Evolutionary conservation across 371 early-diverging fungal species (phyloP).

Genomic region (Parasitella parasitica): DNA sequence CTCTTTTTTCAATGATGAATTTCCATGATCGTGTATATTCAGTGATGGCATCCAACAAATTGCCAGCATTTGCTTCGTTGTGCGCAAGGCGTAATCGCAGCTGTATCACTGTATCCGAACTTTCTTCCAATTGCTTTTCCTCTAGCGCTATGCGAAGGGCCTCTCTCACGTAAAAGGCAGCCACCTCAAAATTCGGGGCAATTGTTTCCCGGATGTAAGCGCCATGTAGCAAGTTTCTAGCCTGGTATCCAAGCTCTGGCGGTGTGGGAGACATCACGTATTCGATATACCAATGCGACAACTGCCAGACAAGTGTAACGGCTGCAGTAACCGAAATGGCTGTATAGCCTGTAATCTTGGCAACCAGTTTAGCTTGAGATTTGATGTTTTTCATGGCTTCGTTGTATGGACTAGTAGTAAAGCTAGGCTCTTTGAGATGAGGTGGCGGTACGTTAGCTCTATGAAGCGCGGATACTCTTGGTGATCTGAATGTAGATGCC

Average conservation of each 20-base stretch:
- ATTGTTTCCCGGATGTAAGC: conserved; percentile 51
- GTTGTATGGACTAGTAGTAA: conserved; percentile 38
- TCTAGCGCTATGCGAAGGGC: conserved; percentile 42
- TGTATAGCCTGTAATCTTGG: conserved; percentile 39
- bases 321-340: conserved; percentile 27
- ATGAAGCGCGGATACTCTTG: background rate
- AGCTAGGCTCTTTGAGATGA: conserved; percentile 1
- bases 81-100: conserved; percentile 41
- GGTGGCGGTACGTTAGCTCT: background rate
- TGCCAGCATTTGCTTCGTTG: conserved; percentile 38
- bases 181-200: conserved; percentile 38
- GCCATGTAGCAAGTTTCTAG: conserved; percentile 48
- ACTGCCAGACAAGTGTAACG: conserved; percentile 39
- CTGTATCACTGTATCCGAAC: conserved; percentile 28
- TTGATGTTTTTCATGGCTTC: conserved; percentile 26
- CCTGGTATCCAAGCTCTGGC: conserved; percentile 35
- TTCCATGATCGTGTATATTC: conserved; percentile 47
- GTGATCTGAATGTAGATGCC: background rate
- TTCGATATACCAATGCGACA: conserved; percentile 53
- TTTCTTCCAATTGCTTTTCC: conserved; percentile 32
- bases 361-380: conserved; percentile 29
- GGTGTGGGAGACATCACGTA: conserved; percentile 42
- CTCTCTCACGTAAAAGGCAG: conserved; percentile 39
- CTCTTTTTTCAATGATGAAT: conserved; percentile 19
- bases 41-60: conserved; percentile 43